Conservation (phyloP, 2,329 filamentous ascomycete species). For the Mariannaea elegans region DNA sequence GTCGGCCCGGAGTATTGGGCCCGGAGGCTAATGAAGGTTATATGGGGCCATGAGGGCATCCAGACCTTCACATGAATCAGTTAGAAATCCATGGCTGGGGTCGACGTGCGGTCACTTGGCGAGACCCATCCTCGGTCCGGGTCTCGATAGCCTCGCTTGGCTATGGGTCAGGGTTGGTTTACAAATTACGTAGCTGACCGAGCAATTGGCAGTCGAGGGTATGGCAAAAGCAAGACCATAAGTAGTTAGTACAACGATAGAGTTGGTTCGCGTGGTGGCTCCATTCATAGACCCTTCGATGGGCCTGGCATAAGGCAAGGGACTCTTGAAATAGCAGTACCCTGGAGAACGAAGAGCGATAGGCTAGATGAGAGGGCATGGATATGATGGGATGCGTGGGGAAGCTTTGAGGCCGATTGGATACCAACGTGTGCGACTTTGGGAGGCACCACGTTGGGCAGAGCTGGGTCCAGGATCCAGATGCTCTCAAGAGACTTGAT, state of each 20-base stretch:
- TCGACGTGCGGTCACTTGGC: slow-evolving; percentile 15
- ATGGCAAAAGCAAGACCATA: neutral
- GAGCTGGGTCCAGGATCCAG: slow-evolving; percentile 11
- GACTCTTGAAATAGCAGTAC: slow-evolving; percentile 11
- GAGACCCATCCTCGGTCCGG: slow-evolving; percentile 2
- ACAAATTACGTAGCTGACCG: slow-evolving; percentile 15
- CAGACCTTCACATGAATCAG: slow-evolving; percentile 28
- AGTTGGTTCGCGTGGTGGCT: slow-evolving; percentile 1
- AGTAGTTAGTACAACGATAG: neutral
- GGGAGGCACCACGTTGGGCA: slow-evolving; percentile 27
- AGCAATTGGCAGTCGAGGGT: neutral
- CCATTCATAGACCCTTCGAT: neutral
- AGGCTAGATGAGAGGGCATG: slow-evolving; percentile 21
- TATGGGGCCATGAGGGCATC: slow-evolving; percentile 21
- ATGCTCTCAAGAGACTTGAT: slow-evolving; percentile 18
- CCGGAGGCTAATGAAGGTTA: slow-evolving; percentile 25
- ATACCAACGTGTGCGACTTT: slow-evolving; percentile 29
- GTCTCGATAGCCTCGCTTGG: slow-evolving; percentile 18
- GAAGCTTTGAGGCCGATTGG: slow-evolving; percentile 5
- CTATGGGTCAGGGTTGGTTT: neutral
- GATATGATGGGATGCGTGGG: slow-evolving; percentile 3
- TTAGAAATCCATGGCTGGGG: slow-evolving; percentile 9
- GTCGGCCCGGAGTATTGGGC: slow-evolving; percentile 31
- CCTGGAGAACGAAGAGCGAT: slow-evolving; percentile 16
- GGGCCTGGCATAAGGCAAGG: neutral